phyloP scores from a whole-genome alignment of 257 asterid genomes.

The Verbascum thapsus region DNA sequence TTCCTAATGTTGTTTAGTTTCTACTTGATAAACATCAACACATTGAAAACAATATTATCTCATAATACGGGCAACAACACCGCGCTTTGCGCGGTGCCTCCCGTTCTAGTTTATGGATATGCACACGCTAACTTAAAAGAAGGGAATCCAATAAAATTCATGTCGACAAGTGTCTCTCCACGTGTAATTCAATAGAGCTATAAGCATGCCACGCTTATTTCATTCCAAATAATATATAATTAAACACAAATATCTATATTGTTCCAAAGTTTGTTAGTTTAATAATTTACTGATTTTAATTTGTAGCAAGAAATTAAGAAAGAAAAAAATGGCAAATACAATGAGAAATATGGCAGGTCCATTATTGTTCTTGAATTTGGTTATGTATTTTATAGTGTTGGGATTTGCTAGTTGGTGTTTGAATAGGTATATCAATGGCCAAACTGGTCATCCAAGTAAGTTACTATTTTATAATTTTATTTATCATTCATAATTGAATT shows the following conservation, averaged over 20 bases:
- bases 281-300: background rate
- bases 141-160: no score
- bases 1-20: no score
- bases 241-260: no score
- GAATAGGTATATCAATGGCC: constrained; percentile 73
- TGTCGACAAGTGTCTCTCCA: constrained; percentile 36
- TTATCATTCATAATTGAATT: no score
- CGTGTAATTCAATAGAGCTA: constrained; percentile 4
- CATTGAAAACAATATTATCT: no score
- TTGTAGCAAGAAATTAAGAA: no score
- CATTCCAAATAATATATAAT: no score
- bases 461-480: background rate
- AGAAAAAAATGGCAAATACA: constrained; percentile 61
- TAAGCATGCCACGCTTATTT: constrained; percentile 23
- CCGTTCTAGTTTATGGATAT: no score
- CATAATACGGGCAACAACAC: no score
- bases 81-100: no score
- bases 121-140: background rate
- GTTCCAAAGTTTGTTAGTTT: background rate
- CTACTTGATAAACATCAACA: no score
- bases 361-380: constrained; percentile 66
- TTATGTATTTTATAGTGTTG: constrained; percentile 70
- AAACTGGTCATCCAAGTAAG: constrained; percentile 80
- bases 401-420: constrained; percentile 94
- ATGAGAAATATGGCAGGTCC: constrained; percentile 77